Evolutionary conservation across 2,329 filamentous ascomycete genomes (phyloP), one percentile per base, ranked within the genome.

Genomic region (Endocalyx cinctus): DNA sequence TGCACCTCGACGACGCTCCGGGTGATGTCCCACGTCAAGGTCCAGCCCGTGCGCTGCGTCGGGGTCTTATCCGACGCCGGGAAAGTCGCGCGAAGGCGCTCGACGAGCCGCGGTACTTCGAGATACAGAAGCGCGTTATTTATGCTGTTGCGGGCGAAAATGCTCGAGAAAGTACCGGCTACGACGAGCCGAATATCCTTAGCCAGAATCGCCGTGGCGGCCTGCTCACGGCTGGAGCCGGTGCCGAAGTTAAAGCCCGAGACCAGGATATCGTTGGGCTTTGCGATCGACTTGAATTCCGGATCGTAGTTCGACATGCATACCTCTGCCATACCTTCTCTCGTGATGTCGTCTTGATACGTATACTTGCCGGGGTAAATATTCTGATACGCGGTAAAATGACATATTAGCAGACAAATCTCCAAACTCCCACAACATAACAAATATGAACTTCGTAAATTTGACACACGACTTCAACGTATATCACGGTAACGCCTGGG

Each of bases 231-330:
- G 1, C 80, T 87, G 36, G 70, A 78, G 13, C 88, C 88, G 46
- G 81, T 87, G 29, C 90, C 90, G 54, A 96, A 95, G 67, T 94
- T 94, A 67, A 81, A 92, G 19, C 88, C 88, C 0, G 81, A 65
- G 1, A 96, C 88, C 1, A 96, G 74, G 34, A 96, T 86, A 50
- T 97, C 89, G 30, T 78, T 79, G 0, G 75, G 55, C 43, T 74
- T 73, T 28, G 84, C 81, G 22, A 81, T 67, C 1, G 63, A 58
- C 8, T 70, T 59, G 56, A 96, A 96, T 0, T 67, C 57, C 0
- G 73, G 63, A 55, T 97, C 90, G 63, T 95, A 97, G 70, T 97
- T 97, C 57, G 84, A 75, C 88, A 97, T 96, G 60, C 84, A 89
- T 1, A 89, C 88, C 45, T 84, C 69, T 0, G 87, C 87, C 90